These are phyloP conservation scores for Termitomyces sp. DNA, from an alignment of 768 basidiomycete genomes.

Conservation along the genomic window DNA sequence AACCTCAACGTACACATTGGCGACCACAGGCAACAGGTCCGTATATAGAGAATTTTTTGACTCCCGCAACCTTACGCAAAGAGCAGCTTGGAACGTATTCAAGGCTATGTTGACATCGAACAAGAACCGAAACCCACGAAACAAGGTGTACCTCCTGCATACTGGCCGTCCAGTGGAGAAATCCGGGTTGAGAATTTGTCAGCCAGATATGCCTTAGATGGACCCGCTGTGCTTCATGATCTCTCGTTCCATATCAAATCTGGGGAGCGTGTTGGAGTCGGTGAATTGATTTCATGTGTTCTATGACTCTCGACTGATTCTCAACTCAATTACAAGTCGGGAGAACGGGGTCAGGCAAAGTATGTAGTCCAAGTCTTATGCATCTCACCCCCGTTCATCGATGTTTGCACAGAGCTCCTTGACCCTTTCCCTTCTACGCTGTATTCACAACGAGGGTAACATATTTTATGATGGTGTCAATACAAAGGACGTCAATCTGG, in stretches of 20 bases:
- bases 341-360: constrained; percentile 42
- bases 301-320: not conserved
- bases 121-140: constrained; percentile 40
- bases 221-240: constrained; percentile 50
- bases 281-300: constrained; percentile 12
- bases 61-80: not conserved
- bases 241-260: constrained; percentile 45
- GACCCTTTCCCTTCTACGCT: constrained; percentile 49
- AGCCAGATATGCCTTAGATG: constrained; percentile 48
- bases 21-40: constrained; percentile 33
- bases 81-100: constrained; percentile 60
- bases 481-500: constrained; percentile 45
- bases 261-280: constrained; percentile 55
- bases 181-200: constrained; percentile 48
- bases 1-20: constrained; percentile 20
- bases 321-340: constrained; percentile 23
- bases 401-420: constrained; percentile 40
- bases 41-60: not conserved
- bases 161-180: constrained; percentile 59
- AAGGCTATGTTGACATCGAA: constrained; percentile 56
- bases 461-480: constrained; percentile 51
- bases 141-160: constrained; percentile 50
- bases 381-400: not conserved
- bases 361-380: constrained; percentile 5
- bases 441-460: constrained; percentile 50